Base-by-base conservation (phyloP, 768 basidiomycete species). In the Lactarius vividus region DNA sequence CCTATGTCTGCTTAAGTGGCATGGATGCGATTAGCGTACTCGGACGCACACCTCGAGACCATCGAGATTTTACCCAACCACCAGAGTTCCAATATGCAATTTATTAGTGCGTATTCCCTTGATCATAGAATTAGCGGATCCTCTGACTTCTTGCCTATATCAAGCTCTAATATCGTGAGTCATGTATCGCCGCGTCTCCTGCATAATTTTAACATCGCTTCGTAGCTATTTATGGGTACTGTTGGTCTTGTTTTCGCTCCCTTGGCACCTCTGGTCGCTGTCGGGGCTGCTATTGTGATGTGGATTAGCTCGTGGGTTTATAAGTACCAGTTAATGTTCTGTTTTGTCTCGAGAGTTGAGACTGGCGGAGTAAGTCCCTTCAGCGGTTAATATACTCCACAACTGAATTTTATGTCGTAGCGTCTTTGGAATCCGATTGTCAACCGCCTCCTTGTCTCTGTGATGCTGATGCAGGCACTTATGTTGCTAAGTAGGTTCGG, bases 281-380 rank as follows among this genome's bases (percentile, higher is more conserved):
- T 95, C 31, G 92, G 91, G 20, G 93, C 88, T 15, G 88, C 88
- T 3, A 74, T 89, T 37, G 93, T 97, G 26, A 91, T 95, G 75
- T 98, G 94, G 92, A 79, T 89, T 72, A 85, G 85, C 67, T 90
- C 88, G 6, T 87, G 87, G 82, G 91, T 93, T 26, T 94, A 96
- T 82, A 99, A 98, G 78, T 98, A 98, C 73, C 91, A 96, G 79
- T 81, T 98, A 58, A 94, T 98, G 88, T 98, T 96, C 75, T 93
- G 96, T 64, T 96, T 84, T 74, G 79, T 93, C 57, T 87, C 94
- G 7, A 88, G 87, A 68, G 91, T 94, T 16, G 97, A 99, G 77
- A 92, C 89, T 59, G 97, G 96, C 64, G 97, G 97, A 37, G 92
- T 94, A 75, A 70, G 91, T 84, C 5, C 59, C 62, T 35, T 58